Evolutionary conservation across 768 basidiomycete species (phyloP).

Genomic region (Podaxis rugospora): DNA sequence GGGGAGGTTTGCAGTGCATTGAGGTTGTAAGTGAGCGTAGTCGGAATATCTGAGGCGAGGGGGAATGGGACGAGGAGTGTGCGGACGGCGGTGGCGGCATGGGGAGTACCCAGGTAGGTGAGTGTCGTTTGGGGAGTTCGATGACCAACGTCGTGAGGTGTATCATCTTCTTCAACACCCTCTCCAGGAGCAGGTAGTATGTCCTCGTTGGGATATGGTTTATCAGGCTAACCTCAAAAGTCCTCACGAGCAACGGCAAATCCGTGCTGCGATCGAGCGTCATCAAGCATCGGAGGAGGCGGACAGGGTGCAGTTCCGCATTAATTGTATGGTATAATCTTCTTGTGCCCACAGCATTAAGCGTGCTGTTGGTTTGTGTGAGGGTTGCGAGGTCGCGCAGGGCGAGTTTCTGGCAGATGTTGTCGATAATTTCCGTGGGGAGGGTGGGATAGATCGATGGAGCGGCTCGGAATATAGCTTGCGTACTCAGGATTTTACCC

Average conservation of each 20-base stretch:
- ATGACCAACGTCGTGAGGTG: conserved; percentile 40
- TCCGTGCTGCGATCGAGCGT: conserved; percentile 32
- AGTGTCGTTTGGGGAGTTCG: conserved; percentile 40
- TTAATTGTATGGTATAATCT: conserved; percentile 20
- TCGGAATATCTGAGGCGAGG: conserved; percentile 27
- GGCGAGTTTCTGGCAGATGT: conserved; percentile 18
- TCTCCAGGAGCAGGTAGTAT: conserved; percentile 45
- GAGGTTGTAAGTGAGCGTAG: conserved; percentile 51
- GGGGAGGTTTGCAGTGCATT: conserved; percentile 42
- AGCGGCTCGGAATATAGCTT: not conserved
- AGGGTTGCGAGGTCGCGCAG: conserved; percentile 18
- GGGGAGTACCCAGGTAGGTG: conserved; percentile 39
- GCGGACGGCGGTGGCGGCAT: conserved; percentile 21
- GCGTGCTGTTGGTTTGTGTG: conserved; percentile 17
- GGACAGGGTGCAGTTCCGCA: not conserved
- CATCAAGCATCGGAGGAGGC: conserved; percentile 32
- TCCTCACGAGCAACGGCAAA: conserved; percentile 38
- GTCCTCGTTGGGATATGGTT: conserved; percentile 36
- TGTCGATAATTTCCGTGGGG: conserved; percentile 26
- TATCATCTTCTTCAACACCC: conserved; percentile 34
- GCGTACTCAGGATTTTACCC: not conserved
- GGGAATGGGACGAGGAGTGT: conserved; percentile 12
- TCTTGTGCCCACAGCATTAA: conserved; percentile 20
- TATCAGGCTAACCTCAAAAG: conserved; percentile 41
- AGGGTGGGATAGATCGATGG: conserved; percentile 11